phyloP scores from a whole-genome alignment of 169 alveolate genomes.

The Neospora caninum region DNA sequence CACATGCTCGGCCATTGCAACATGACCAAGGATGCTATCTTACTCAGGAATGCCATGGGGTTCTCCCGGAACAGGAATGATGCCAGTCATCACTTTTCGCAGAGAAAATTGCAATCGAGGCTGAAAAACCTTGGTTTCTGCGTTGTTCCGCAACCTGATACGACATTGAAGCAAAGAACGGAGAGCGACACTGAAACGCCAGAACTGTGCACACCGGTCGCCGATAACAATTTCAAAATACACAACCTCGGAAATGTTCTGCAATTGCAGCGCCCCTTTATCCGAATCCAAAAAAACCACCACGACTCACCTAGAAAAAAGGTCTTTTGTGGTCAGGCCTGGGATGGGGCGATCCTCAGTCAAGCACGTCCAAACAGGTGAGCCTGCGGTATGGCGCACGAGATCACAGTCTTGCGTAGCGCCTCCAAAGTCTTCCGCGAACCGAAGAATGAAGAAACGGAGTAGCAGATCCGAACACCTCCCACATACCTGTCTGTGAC shows the following conservation, averaged over 20 bases:
- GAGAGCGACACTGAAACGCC: too few species aligned
- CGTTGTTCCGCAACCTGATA: background rate
- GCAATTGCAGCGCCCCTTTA: background rate
- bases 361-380: background rate
- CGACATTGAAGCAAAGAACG: background rate
- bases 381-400: background rate
- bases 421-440: too few species aligned
- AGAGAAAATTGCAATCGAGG: background rate
- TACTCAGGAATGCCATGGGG: background rate
- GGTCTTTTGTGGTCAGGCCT: background rate
- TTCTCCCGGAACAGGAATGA: background rate
- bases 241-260: too few species aligned
- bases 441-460: too few species aligned
- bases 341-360: constrained; percentile 13
- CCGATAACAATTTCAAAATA: too few species aligned
- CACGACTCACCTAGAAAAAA: background rate
- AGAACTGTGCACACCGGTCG: too few species aligned
- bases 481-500: too few species aligned
- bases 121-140: background rate
- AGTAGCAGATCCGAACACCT: too few species aligned
- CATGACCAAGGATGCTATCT: background rate
- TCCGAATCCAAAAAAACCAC: too few species aligned
- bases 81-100: background rate
- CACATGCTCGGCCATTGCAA: too few species aligned
- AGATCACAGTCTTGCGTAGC: too few species aligned